Evolutionary conservation across 2,329 filamentous ascomycete genomes (phyloP), one percentile per base, ranked within the genome.

Genomic region (Neonectria punicea): DNA sequence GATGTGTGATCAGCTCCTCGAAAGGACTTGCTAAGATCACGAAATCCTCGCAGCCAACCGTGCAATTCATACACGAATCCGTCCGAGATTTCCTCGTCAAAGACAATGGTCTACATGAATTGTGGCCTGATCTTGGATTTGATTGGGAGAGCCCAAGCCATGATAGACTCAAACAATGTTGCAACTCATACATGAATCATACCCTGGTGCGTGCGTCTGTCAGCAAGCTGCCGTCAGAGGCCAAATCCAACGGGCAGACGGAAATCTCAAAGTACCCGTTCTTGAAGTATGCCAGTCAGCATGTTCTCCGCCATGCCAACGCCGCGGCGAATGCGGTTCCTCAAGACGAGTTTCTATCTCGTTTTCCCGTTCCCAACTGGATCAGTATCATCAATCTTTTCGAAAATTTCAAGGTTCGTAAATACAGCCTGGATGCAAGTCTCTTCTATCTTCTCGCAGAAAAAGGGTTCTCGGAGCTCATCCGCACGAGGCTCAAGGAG

Each of bases 51-150:
- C 13, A 53, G 1, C 70, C 70, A 4, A 80, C 67, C 0, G 81
- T 86, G 1, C 85, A 87, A 66, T 87, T 86, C 69, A 85, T 86
- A 16, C 84, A 86, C 55, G 82, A 85, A 63, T 84, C 84, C 0
- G 82, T 86, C 0, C 71, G 78, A 13, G 83, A 85, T 20, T 85
- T 83, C 53, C 73, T 86, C 0, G 36, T 83, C 5, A 77, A 77
- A 20, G 77, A 79, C n/a, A 62, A 71, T 2, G 79, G 80, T 0
- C 65, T 80, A 0, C n/a, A 54, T 1, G 53, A 73, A 0, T n/a
- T 82, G 0, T 79, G 75, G 74, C 73, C 79, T 5, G 75, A 80
- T 1, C 61, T 78, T 36, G 65, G 56, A 18, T 63, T 54, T 4
- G 76, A 80, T 32, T 74, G 80, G 18, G 59, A 75, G 32, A 72